Evolutionary conservation across 257 asterid species (phyloP).

Genomic region (Solanum lycopersicoides): DNA sequence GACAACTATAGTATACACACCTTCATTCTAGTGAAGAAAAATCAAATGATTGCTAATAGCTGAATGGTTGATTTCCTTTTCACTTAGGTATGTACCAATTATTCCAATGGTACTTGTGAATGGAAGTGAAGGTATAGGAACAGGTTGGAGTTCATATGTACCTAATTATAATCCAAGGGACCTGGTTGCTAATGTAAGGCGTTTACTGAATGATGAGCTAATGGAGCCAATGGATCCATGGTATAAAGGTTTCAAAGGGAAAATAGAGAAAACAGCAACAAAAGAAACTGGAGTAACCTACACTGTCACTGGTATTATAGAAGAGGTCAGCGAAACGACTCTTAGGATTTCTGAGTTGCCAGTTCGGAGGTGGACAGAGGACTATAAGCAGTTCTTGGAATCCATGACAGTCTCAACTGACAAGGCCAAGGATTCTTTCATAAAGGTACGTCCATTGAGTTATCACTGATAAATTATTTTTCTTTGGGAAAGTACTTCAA

Average conservation of each 20-base stretch:
- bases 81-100: conserved; percentile 69
- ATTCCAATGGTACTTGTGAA: conserved; percentile 88
- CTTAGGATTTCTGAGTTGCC: conserved; percentile 81
- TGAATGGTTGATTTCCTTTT: conserved; percentile 2
- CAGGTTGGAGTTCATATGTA: conserved; percentile 90
- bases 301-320: conserved; percentile 61
- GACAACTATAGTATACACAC: neutral
- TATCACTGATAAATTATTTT: neutral
- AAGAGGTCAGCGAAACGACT: conserved; percentile 61
- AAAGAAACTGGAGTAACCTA: conserved; percentile 59
- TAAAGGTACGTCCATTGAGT: conserved; percentile 39
- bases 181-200: conserved; percentile 67
- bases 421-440: conserved; percentile 71
- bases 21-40: neutral
- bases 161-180: conserved; percentile 91
- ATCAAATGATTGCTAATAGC: neutral
- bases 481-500: neutral
- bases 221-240: conserved; percentile 88
- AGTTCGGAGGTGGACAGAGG: conserved; percentile 83
- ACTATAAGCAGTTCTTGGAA: conserved; percentile 83
- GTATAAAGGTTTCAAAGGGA: conserved; percentile 83
- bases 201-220: conserved; percentile 57
- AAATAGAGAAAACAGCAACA: conserved; percentile 55
- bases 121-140: conserved; percentile 99
- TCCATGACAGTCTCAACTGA: conserved; percentile 59